Percentiles rank a stretch among this genome's conserved stretches.
Conservation (phyloP, 805 yeast genomes). For the Candida loeiensis region DNA sequence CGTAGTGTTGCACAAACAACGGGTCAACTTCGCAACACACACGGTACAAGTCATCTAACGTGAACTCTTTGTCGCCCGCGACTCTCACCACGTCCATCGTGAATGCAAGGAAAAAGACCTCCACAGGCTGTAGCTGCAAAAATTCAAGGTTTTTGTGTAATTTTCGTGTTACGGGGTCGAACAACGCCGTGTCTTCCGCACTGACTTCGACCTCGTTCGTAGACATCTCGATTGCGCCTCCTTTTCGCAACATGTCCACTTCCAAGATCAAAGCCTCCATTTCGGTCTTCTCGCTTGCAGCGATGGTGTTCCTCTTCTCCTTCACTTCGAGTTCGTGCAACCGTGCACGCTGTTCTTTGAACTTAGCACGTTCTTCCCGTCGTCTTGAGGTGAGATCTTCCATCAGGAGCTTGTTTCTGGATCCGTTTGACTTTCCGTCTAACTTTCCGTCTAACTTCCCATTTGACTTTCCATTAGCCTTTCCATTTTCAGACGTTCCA, state of each 20-base stretch:
- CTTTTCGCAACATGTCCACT: conserved; percentile 18
- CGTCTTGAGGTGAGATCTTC: conserved; percentile 79
- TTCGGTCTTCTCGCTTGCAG: conserved; percentile 20
- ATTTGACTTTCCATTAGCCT: too few relatives aligned
- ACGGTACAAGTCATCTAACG: conserved; percentile 1
- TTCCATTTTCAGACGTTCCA: too few relatives aligned
- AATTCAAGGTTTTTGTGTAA: conserved; percentile 33
- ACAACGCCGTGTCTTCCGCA: conserved; percentile 15
- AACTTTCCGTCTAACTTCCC: background rate
- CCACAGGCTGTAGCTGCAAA: conserved; percentile 72
- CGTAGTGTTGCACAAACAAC: conserved; percentile 52
- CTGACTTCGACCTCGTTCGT: conserved; percentile 9
- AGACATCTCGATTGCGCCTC: conserved; percentile 4
- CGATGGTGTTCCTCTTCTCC: conserved; percentile 26
- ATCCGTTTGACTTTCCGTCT: too few relatives aligned
- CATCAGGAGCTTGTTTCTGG: conserved; percentile 42
- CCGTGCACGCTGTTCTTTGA: conserved; percentile 63
- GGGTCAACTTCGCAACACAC: conserved; percentile 1
- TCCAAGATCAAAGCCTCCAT: conserved; percentile 16
- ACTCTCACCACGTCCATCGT: conserved; percentile 51
- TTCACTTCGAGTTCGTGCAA: conserved; percentile 50
- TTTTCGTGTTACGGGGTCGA: conserved; percentile 17
- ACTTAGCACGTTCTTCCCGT: conserved; percentile 65
- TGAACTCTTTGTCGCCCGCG: background rate
- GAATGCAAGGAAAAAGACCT: conserved; percentile 64